Base-by-base conservation (phyloP, 2,329 filamentous ascomycete species). In the Monilinia laxa region DNA sequence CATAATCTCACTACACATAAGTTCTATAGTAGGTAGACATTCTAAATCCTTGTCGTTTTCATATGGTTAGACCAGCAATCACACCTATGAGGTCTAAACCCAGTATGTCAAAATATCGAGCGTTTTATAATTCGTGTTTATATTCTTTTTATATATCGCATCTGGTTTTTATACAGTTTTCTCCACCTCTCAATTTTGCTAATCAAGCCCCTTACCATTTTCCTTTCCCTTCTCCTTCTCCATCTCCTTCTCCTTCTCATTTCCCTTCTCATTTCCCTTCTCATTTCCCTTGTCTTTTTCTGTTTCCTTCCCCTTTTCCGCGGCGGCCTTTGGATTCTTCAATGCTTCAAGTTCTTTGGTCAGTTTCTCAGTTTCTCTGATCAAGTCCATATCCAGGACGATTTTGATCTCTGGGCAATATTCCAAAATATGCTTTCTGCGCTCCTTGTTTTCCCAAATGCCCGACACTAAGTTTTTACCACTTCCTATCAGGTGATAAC, bases 401-500 rank as follows among this genome's bases (percentile, higher is more conserved):
- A 85, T 82, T 77, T 85, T 85, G 38, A 85, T 78, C 73, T 85
- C 83, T 3, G 83, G 83, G 67, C 83, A 85, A 74, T 85, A 85
- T 40, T 81, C 77, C 79, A 81, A 83, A 52, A 85, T 81, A 67
- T 83, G 79, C 65, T 78, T 76, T 38, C 83, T 77, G 70, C 77
- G 68, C 65, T 78, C 75, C 0, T 79, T 78, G 7, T 76, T 78
- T 28, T 80, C 80, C 82, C 82, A 85, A 52, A 85, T 79, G 3
- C 73, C 75, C 14, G 71, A 67, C 63, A 81, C 79, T 31, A 84
- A 74, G 64, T 72, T 77, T 23, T 72, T 73, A 52, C 83, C 83
- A 65, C 80, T 80, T 28, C 80, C 79, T 16, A 82, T 82, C 1
- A 81, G 81, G 74, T 86, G 83, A 73, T 83, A 85, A 58, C 84